Evolutionary conservation across 192 early-diverging fungal species (phyloP).

Genomic region (Glomus cerebriforme): DNA sequence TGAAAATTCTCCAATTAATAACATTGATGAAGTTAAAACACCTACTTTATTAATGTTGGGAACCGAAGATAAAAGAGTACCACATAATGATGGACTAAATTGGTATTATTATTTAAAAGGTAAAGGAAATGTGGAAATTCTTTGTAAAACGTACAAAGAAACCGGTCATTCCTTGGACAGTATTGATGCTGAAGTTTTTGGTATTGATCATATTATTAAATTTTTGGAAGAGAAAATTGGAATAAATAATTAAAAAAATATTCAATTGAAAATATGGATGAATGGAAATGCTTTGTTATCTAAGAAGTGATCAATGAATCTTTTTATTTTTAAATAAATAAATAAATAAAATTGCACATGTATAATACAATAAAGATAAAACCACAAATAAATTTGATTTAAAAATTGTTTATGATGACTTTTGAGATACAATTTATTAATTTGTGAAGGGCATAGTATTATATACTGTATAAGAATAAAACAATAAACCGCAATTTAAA

Average conservation of each 20-base stretch:
- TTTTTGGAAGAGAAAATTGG: constrained; percentile 16
- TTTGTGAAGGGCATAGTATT: too few species aligned
- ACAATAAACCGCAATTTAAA: too few species aligned
- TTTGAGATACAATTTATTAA: too few species aligned
- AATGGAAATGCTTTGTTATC: too few species aligned
- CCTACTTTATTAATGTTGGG: constrained; percentile 73
- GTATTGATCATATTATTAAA: neutral
- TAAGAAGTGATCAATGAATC: too few species aligned
- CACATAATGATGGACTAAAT: constrained; percentile 60
- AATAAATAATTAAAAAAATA: neutral
- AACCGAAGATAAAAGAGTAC: constrained; percentile 69
- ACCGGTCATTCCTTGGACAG: constrained; percentile 64
- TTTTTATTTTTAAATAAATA: too few species aligned
- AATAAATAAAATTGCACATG: too few species aligned
- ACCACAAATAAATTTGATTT: too few species aligned
- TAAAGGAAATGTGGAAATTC: constrained; percentile 25
- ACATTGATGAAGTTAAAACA: constrained; percentile 56
- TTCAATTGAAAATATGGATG: too few species aligned
- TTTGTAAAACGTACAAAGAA: constrained; percentile 56
- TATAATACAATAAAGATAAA: too few species aligned
- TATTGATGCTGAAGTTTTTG: constrained; percentile 54
- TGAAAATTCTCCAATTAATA: constrained; percentile 57
- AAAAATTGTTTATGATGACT: too few species aligned
- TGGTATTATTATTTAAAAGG: constrained; percentile 42
- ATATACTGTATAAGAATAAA: too few species aligned